Evolutionary conservation across 2,329 filamentous ascomycete genomes (phyloP).

Genomic region (Exophiala oligosperma): DNA sequence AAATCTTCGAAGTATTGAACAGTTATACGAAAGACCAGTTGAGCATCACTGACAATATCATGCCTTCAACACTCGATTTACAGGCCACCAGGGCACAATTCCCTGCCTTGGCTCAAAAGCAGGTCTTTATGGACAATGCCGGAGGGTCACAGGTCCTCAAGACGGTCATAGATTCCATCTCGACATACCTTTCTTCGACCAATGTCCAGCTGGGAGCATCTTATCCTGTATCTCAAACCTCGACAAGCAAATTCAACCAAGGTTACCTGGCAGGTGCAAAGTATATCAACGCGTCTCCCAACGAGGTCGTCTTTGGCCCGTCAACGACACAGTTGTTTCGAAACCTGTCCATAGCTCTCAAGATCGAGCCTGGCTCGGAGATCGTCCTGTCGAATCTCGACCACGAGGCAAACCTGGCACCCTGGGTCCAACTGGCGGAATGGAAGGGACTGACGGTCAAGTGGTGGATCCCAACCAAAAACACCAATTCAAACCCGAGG

Average conservation of each 20-base stretch:
- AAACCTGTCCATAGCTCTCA: constrained; percentile 62
- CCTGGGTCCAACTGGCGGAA: constrained; percentile 69
- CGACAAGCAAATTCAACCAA: constrained; percentile 59
- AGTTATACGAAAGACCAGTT: no score
- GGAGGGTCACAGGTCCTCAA: constrained; percentile 71
- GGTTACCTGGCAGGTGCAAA: constrained; percentile 66
- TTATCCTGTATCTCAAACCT: constrained; percentile 61
- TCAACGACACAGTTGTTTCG: constrained; percentile 76
- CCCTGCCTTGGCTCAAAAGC: constrained; percentile 65
- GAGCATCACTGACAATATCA: background rate
- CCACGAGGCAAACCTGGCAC: constrained; percentile 74
- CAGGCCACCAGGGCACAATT: constrained; percentile 60
- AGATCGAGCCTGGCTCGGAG: constrained; percentile 60
- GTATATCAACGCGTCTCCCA: constrained; percentile 66
- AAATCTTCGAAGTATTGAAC: background rate
- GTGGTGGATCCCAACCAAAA: constrained; percentile 63
- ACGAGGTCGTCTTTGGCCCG: constrained; percentile 70
- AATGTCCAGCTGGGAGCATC: constrained; percentile 77
- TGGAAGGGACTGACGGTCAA: constrained; percentile 62
- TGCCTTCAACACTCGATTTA: constrained; percentile 52
- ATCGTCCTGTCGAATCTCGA: constrained; percentile 71
- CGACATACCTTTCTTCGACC: constrained; percentile 63
- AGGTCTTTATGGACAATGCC: constrained; percentile 76
- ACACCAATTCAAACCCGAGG: constrained; percentile 60
- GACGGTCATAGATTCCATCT: constrained; percentile 65